phyloP scores from a whole-genome alignment of 148 eudicot genomes.

The Rheum nobile region DNA sequence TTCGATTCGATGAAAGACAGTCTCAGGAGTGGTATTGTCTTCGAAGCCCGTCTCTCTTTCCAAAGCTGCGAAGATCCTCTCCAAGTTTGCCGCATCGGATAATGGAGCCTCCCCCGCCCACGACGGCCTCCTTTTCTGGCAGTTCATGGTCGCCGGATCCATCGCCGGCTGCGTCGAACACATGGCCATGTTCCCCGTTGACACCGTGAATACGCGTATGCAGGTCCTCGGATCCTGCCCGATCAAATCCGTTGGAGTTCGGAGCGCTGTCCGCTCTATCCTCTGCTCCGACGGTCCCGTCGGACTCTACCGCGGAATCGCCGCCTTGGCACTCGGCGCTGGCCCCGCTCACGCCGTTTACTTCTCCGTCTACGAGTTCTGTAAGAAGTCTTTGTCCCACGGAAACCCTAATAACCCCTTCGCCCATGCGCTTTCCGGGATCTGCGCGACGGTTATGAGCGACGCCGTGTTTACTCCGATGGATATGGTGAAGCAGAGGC shows the following conservation, averaged over 20 bases:
- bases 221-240: slow-evolving; percentile 88
- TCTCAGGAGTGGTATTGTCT: too few relatives aligned
- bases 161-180: slow-evolving; percentile 84
- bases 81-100: too few relatives aligned
- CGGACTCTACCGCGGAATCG: slow-evolving; percentile 76
- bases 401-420: slow-evolving; percentile 36
- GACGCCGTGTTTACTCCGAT: slow-evolving; percentile 92
- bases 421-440: slow-evolving; percentile 70
- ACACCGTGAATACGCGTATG: slow-evolving; percentile 84
- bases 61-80: too few relatives aligned
- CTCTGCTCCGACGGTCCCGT: slow-evolving; percentile 44
- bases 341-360: slow-evolving; percentile 97
- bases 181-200: slow-evolving; percentile 93
- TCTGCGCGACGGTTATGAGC: slow-evolving; percentile 77
- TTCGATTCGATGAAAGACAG: too few relatives aligned
- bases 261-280: slow-evolving; percentile 42
- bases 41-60: too few relatives aligned
- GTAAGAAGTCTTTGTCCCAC: slow-evolving; percentile 40
- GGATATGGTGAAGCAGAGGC: slow-evolving; percentile 95
- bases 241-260: slow-evolving; percentile 30
- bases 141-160: slow-evolving; percentile 85
- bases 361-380: slow-evolving; percentile 70
- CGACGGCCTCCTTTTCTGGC: slow-evolving; percentile 77
- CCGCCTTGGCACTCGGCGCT: slow-evolving; percentile 92
- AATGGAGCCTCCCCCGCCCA: slow-evolving; percentile 28